phyloP scores from a whole-genome alignment of 768 basidiomycete species.

The Hygrocybe punicea region DNA sequence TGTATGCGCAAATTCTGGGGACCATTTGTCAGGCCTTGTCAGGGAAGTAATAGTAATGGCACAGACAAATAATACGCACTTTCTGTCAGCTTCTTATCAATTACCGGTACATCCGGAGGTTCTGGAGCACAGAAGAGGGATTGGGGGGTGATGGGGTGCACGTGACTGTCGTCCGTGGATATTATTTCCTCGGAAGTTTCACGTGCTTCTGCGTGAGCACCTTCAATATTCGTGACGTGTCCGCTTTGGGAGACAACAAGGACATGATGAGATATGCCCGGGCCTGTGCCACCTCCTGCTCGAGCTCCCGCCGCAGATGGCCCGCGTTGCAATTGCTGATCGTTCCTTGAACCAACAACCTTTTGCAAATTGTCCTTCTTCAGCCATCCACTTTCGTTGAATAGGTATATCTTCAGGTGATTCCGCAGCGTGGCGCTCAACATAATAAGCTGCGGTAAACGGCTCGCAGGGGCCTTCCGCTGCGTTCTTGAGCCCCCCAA shows the following conservation, averaged over 20 bases:
- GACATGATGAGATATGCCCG: constrained; percentile 47
- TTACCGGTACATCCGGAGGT: constrained; percentile 4
- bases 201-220: constrained; percentile 37
- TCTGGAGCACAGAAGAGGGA: constrained; percentile 8
- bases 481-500: constrained; percentile 12
- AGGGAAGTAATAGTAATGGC: constrained; percentile 1
- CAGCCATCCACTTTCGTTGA: constrained; percentile 59
- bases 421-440: constrained; percentile 68
- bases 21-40: constrained; percentile 12
- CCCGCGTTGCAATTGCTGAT: not conserved
- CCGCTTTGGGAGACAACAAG: constrained; percentile 58
- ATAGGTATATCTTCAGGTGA: constrained; percentile 52
- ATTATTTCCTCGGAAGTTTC: constrained; percentile 9
- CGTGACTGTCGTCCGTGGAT: constrained; percentile 16
- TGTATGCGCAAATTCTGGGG: constrained; percentile 43
- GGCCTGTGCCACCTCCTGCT: constrained; percentile 15
- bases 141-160: constrained; percentile 10
- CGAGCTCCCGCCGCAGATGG: not conserved
- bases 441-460: constrained; percentile 58
- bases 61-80: constrained; percentile 20
- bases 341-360: constrained; percentile 33
- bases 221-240: constrained; percentile 51
- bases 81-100: constrained; percentile 18
- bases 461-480: constrained; percentile 2
- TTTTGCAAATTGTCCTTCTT: constrained; percentile 42